Evolutionary conservation across 345 rosid genomes (phyloP).

Genomic region (Salix dunnii): DNA sequence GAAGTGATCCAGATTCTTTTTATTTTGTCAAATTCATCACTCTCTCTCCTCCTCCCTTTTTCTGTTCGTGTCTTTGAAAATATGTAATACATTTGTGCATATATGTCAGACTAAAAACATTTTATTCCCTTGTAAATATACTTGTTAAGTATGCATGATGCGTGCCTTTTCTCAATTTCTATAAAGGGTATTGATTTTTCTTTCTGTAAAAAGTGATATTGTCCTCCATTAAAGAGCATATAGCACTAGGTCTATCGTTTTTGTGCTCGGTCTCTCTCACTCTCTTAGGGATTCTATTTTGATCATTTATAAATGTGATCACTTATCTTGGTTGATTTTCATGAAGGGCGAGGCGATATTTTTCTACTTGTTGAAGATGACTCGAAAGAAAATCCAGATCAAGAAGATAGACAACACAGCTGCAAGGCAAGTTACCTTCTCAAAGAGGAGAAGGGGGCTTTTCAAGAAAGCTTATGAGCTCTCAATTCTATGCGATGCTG

Average conservation of each 20-base stretch:
- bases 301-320: not conserved
- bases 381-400: conserved; percentile 44
- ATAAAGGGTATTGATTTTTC: too few species aligned
- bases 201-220: too few species aligned
- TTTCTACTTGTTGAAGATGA: conserved; percentile 19
- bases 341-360: not conserved
- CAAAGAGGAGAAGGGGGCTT: conserved; percentile 45
- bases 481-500: conserved; percentile 45
- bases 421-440: conserved; percentile 48
- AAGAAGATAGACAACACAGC: conserved; percentile 41
- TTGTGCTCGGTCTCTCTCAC: not conserved
- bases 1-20: not conserved
- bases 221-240: too few species aligned
- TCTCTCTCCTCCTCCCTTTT: too few species aligned
- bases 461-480: conserved; percentile 48
- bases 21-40: too few species aligned
- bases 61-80: not conserved
- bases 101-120: not conserved
- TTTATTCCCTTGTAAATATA: too few species aligned
- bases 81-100: not conserved
- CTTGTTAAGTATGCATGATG: not conserved
- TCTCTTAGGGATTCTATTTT: not conserved
- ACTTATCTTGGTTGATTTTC: not conserved
- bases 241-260: too few species aligned
- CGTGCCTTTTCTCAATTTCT: too few species aligned